Conservation (phyloP, 805 yeast species). For the Metschnikowia similis region DNA sequence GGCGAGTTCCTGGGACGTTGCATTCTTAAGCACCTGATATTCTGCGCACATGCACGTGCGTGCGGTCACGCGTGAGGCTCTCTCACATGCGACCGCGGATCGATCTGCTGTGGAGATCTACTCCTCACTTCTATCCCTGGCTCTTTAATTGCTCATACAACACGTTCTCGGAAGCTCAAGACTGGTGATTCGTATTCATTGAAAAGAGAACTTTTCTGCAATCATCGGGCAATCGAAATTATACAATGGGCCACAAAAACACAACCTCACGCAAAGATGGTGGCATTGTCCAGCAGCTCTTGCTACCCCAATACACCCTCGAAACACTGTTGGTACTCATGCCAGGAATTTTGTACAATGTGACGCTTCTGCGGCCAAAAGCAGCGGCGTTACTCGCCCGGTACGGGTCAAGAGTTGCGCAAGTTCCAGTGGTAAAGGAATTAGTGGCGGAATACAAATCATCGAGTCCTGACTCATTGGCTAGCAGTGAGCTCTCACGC, state of each 20-base stretch:
- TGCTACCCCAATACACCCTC: constrained; percentile 37
- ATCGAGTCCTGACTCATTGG: constrained; percentile 9
- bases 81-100: constrained; percentile 3
- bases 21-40: too few species aligned
- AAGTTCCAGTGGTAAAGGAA: constrained; percentile 27
- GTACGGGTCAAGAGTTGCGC: constrained; percentile 28
- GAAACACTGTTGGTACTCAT: constrained; percentile 47
- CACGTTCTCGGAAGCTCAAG: neutral
- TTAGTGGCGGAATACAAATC: constrained; percentile 36
- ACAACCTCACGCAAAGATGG: constrained; percentile 5
- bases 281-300: constrained; percentile 16
- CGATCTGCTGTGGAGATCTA: neutral
- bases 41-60: neutral
- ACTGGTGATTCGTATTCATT: neutral
- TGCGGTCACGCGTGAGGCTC: neutral
- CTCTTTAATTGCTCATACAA: neutral
- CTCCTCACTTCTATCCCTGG: neutral
- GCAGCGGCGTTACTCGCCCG: constrained; percentile 46
- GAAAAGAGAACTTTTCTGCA: neutral
- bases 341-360: constrained; percentile 61
- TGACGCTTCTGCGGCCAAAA: constrained; percentile 45
- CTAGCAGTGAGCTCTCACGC: constrained; percentile 20
- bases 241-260: constrained; percentile 3
- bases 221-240: neutral
- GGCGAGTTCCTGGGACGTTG: too few species aligned